Conservation (phyloP, 148 eudicot genomes). For the Rhododendron simsii region DNA sequence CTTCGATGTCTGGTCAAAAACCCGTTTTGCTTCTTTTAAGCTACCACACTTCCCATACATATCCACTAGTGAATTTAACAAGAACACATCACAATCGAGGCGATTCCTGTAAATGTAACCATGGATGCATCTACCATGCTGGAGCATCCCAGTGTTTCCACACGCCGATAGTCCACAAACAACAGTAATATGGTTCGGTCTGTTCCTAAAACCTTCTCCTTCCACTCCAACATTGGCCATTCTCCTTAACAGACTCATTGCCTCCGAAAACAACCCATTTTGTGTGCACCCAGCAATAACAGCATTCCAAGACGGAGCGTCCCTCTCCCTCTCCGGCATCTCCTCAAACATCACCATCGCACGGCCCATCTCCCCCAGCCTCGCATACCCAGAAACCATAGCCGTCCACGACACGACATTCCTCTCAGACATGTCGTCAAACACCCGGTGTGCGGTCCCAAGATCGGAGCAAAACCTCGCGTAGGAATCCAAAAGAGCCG, state of each 20-base stretch:
- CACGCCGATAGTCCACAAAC: conserved; percentile 64
- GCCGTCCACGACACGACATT: conserved; percentile 76
- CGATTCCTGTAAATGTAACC: conserved; percentile 43
- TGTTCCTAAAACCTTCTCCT: conserved; percentile 10
- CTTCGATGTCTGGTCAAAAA: conserved; percentile 32
- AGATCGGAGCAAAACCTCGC: conserved; percentile 43
- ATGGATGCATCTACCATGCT: conserved; percentile 63
- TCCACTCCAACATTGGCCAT: conserved; percentile 29
- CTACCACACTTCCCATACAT: conserved; percentile 90
- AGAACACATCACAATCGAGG: conserved; percentile 30
- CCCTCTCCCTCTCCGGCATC: conserved; percentile 60
- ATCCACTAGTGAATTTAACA: conserved; percentile 58
- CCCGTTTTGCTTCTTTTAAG: conserved; percentile 43
- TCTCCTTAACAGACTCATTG: conserved; percentile 44
- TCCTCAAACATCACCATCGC: conserved; percentile 59
- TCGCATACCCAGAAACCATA: conserved; percentile 65
- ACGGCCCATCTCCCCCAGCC: conserved; percentile 54
- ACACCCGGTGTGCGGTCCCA: conserved; percentile 43
- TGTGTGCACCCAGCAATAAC: conserved; percentile 69
- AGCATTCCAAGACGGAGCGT: conserved; percentile 72
- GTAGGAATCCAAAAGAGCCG: conserved; percentile 54
- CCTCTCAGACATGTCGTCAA: conserved; percentile 73
- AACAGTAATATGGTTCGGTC: conserved; percentile 56
- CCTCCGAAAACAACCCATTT: conserved; percentile 70
- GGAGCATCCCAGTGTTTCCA: conserved; percentile 67